phyloP scores from a whole-genome alignment of 371 early-diverging fungal genomes.

The Catenaria anguillulae region DNA sequence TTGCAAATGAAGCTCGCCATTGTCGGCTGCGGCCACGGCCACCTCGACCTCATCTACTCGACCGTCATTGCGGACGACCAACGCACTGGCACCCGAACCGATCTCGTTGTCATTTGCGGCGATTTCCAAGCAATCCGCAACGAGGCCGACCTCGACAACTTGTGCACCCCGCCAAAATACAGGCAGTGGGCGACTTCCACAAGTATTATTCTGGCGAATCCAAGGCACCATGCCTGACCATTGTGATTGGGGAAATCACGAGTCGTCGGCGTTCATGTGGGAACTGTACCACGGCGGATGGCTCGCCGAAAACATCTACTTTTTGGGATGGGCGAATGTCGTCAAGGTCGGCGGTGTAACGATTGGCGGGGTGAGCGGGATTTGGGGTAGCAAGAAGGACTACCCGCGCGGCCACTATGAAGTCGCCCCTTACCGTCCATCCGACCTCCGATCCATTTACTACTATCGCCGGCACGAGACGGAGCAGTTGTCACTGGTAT shows the following conservation, averaged over 20 bases:
- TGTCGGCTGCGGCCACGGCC: slow-evolving; percentile 91
- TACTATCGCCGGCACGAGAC: slow-evolving; percentile 70
- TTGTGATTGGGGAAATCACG: slow-evolving; percentile 98
- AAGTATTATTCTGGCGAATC: slow-evolving; percentile 78
- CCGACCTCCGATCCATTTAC: slow-evolving; percentile 50
- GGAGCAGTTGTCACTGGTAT: neutral
- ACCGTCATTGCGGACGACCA: slow-evolving; percentile 41
- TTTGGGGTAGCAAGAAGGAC: slow-evolving; percentile 60
- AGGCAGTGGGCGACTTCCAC: slow-evolving; percentile 67
- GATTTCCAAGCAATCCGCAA: slow-evolving; percentile 90
- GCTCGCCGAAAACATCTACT: slow-evolving; percentile 87
- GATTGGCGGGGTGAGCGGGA: slow-evolving; percentile 86
- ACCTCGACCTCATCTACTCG: slow-evolving; percentile 71
- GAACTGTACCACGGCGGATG: slow-evolving; percentile 95
- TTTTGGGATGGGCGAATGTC: slow-evolving; percentile 68
- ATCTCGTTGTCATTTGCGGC: slow-evolving; percentile 87
- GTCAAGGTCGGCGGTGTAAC: slow-evolving; percentile 71
- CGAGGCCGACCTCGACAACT: slow-evolving; percentile 50
- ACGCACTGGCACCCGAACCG: slow-evolving; percentile 42
- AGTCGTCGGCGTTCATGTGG: slow-evolving; percentile 79
- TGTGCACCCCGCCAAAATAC: slow-evolving; percentile 75
- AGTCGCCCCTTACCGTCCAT: slow-evolving; percentile 46
- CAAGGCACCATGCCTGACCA: slow-evolving; percentile 65
- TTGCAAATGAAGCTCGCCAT: slow-evolving; percentile 83
- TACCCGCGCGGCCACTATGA: slow-evolving; percentile 66